These are phyloP conservation scores for Diatrype stigma DNA, from an alignment of 2,329 filamentous ascomycete genomes.

Conservation along the genomic window DNA sequence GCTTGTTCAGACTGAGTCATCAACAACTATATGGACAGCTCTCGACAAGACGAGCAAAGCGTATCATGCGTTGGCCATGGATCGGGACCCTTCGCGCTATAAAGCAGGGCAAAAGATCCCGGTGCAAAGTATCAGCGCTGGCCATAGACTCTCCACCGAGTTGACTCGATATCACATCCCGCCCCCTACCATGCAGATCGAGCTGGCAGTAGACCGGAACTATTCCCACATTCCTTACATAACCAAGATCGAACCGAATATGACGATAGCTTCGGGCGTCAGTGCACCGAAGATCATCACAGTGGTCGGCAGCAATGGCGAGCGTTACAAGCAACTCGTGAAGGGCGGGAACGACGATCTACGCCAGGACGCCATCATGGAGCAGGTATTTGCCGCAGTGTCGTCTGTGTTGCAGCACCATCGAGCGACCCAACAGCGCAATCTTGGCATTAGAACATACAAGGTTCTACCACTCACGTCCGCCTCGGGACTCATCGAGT, in stretches of 20 bases:
- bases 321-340: conserved; percentile 81
- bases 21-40: conserved; percentile 59
- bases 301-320: conserved; percentile 71
- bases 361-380: conserved; percentile 97
- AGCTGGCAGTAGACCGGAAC: conserved; percentile 66
- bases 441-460: conserved; percentile 90
- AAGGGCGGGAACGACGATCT: conserved; percentile 96
- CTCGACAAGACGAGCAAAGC: conserved; percentile 70
- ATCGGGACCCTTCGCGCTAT: conserved; percentile 59
- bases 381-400: conserved; percentile 96
- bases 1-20: conserved; percentile 50
- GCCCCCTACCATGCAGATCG: conserved; percentile 83
- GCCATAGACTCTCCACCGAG: conserved; percentile 57
- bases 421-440: conserved; percentile 79
- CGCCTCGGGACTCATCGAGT: conserved; percentile 89
- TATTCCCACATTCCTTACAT: conserved; percentile 78
- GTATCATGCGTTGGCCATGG: conserved; percentile 61
- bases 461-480: conserved; percentile 89
- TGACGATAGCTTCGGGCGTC: conserved; percentile 83
- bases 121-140: conserved; percentile 58
- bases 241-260: conserved; percentile 64
- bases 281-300: conserved; percentile 94
- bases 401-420: conserved; percentile 85
- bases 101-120: conserved; percentile 62
- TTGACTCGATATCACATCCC: conserved; percentile 68